These are phyloP conservation scores for Ganoderma leucocontextum DNA, from an alignment of 1,284 basidiomycete species.

Conservation along the genomic window DNA sequence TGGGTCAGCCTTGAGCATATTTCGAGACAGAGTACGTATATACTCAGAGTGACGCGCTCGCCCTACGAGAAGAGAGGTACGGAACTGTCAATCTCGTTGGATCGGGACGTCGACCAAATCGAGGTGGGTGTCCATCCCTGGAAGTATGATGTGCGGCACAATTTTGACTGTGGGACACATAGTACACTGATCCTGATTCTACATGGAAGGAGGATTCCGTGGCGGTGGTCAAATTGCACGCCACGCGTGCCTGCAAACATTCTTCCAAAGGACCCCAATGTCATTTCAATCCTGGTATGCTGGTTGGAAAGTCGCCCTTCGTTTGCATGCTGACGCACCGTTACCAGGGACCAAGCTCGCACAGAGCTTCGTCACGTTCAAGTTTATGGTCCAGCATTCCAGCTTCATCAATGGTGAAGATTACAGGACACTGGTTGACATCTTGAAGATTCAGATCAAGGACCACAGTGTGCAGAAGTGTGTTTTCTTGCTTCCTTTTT, in stretches of 20 bases:
- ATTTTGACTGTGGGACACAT: not conserved
- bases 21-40: not conserved
- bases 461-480: not conserved
- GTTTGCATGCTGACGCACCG: not conserved
- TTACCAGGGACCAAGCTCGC: conserved; percentile 16
- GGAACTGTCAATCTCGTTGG: not conserved
- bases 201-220: conserved; percentile 7
- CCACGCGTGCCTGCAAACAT: not conserved
- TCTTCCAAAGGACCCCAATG: not conserved
- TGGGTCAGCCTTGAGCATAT: conserved; percentile 13
- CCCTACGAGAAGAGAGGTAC: not conserved
- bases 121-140: not conserved
- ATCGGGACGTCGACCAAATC: not conserved
- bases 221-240: conserved; percentile 1
- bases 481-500: not conserved
- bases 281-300: conserved; percentile 13
- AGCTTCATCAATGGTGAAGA: conserved; percentile 24
- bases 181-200: conserved; percentile 11
- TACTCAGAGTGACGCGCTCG: conserved; percentile 2
- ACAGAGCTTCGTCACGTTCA: conserved; percentile 27
- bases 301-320: not conserved
- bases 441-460: conserved; percentile 18
- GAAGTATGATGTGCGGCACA: not conserved
- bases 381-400: conserved; percentile 25
- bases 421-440: conserved; percentile 24